These are phyloP conservation scores for Trichaptum fuscoviolaceum DNA, from an alignment of 768 basidiomycete species.

Conservation along the genomic window DNA sequence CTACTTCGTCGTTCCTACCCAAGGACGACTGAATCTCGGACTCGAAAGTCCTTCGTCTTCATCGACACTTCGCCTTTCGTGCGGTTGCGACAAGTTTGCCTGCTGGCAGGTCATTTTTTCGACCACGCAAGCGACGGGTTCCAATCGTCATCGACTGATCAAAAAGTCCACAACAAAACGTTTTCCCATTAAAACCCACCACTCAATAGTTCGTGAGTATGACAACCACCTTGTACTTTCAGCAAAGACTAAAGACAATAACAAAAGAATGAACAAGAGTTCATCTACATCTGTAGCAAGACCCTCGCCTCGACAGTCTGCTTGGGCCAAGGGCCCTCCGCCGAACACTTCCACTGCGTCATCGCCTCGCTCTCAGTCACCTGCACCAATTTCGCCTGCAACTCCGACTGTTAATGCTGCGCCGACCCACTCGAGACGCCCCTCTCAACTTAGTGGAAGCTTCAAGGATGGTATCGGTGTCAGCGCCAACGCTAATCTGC, in stretches of 20 bases:
- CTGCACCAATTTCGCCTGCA: slow-evolving; percentile 46
- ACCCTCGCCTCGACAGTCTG: slow-evolving; percentile 75
- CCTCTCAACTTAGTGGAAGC: slow-evolving; percentile 67
- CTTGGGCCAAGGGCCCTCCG: slow-evolving; percentile 89
- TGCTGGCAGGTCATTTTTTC: slow-evolving; percentile 88
- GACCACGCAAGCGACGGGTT: slow-evolving; percentile 66
- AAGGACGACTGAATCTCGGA: slow-evolving; percentile 5
- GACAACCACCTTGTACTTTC: slow-evolving; percentile 14
- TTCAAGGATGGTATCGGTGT: slow-evolving; percentile 79
- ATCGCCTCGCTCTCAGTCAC: slow-evolving; percentile 74
- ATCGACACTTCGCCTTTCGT: slow-evolving; percentile 3
- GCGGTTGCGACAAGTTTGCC: slow-evolving; percentile 39
- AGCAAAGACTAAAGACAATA: slow-evolving; percentile 4
- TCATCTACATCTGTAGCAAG: slow-evolving; percentile 68
- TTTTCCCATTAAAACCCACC: not conserved
- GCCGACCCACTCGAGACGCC: slow-evolving; percentile 67
- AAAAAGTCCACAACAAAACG: slow-evolving; percentile 38
- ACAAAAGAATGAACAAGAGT: slow-evolving; percentile 87
- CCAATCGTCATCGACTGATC: slow-evolving; percentile 45
- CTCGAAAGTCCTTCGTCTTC: slow-evolving; percentile 3
- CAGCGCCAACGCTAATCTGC: not conserved
- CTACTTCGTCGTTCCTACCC: slow-evolving; percentile 2
- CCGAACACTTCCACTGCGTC: slow-evolving; percentile 49
- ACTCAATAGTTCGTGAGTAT: slow-evolving; percentile 26
- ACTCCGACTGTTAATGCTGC: slow-evolving; percentile 36